Evolutionary conservation across 441 rosid species (phyloP).

Genomic region (Aleurites moluccanus): DNA sequence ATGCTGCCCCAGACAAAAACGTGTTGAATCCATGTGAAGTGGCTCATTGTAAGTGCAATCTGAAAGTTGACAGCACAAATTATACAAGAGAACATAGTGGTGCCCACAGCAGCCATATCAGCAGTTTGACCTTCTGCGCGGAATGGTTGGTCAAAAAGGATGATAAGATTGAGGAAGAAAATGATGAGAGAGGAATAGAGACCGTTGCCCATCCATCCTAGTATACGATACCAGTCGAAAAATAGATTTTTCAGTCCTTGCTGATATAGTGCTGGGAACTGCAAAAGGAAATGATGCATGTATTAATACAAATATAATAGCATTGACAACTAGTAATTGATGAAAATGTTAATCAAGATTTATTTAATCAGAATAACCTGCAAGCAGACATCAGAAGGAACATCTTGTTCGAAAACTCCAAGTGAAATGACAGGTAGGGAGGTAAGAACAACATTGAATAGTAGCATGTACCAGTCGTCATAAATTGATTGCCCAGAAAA

Average conservation of each 20-base stretch:
- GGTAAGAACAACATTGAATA: constrained; percentile 93
- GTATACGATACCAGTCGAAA: constrained; percentile 90
- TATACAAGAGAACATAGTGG: constrained; percentile 96
- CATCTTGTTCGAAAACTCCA: constrained; percentile 98
- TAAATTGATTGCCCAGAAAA: constrained; percentile 96
- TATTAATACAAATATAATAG: constrained; percentile 13
- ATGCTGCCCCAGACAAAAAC: constrained; percentile 92
- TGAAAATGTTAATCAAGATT: not conserved
- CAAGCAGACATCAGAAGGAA: constrained; percentile 89
- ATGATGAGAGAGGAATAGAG: constrained; percentile 71
- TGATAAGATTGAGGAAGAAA: constrained; percentile 68
- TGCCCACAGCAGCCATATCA: constrained; percentile 85
- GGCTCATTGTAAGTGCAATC: constrained; percentile 93
- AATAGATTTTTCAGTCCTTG: constrained; percentile 93
- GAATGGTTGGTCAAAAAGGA: constrained; percentile 77
- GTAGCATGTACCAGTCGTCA: constrained; percentile 90
- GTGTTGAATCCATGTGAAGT: constrained; percentile 99
- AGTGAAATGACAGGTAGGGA: constrained; percentile 97
- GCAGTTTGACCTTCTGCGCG: constrained; percentile 81
- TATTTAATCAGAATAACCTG: constrained; percentile 54
- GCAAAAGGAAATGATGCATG: constrained; percentile 27
- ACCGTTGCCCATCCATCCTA: constrained; percentile 98
- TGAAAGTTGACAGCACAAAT: constrained; percentile 92
- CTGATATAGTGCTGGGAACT: constrained; percentile 98
- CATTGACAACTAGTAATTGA: not conserved